Evolutionary conservation across 2,329 filamentous ascomycete genomes (phyloP).

Genomic region (Calonectria hongkongensis): DNA sequence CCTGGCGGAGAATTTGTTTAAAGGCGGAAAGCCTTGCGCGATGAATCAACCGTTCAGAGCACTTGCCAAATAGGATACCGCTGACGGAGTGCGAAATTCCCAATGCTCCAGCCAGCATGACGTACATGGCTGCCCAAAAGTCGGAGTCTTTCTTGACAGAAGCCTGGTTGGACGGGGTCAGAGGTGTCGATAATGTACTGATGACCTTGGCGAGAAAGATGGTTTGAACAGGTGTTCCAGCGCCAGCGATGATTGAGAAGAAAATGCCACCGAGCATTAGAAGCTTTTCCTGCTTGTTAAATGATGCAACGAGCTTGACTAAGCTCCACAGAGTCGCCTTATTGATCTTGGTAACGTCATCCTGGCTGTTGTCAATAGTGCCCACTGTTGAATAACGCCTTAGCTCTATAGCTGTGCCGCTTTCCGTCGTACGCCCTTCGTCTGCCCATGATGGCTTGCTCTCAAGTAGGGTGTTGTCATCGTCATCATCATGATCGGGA

Average conservation of each 20-base stretch:
- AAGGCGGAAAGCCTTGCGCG: conserved; percentile 31
- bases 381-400: neutral
- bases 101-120: conserved; percentile 63
- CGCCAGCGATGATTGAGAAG: conserved; percentile 46
- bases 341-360: neutral
- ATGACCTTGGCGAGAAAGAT: conserved; percentile 54
- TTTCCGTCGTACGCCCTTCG: neutral
- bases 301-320: conserved; percentile 31
- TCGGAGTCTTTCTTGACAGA: conserved; percentile 55
- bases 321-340: conserved; percentile 26
- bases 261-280: conserved; percentile 31
- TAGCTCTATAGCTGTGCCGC: neutral
- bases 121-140: conserved; percentile 70
- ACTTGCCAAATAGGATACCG: conserved; percentile 47
- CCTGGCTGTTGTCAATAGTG: neutral
- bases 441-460: neutral
- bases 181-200: conserved; percentile 38
- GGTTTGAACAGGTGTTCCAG: conserved; percentile 55
- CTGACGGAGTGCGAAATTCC: conserved; percentile 58
- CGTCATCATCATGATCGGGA: neutral
- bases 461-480: neutral
- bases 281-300: conserved; percentile 29
- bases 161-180: conserved; percentile 32
- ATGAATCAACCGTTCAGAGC: conserved; percentile 44
- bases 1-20: conserved; percentile 56